Evolutionary conservation across 768 basidiomycete species (phyloP).

Genomic region (Neoboletus subvelutipes): DNA sequence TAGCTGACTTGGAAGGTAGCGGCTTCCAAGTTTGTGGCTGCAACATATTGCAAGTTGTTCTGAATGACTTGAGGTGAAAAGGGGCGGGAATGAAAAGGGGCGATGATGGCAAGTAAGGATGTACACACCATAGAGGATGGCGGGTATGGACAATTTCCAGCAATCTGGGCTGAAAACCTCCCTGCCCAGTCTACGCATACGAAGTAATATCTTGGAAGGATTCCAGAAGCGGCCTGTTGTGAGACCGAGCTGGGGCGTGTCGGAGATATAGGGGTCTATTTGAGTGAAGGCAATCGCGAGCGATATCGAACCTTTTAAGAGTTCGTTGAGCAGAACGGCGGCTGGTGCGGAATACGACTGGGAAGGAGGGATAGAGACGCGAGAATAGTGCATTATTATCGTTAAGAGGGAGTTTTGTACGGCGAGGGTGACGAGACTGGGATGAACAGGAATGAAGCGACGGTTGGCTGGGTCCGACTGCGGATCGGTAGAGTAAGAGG

Average conservation of each 20-base stretch:
- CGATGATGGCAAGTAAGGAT: neutral
- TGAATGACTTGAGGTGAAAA: constrained; percentile 61
- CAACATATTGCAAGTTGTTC: constrained; percentile 95
- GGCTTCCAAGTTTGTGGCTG: constrained; percentile 89
- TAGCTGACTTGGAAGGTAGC: constrained; percentile 97
- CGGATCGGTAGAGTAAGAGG: neutral
- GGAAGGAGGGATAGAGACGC: constrained; percentile 73
- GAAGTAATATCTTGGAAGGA: constrained; percentile 37
- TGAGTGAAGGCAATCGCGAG: constrained; percentile 77
- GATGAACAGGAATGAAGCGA: neutral
- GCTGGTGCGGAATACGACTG: constrained; percentile 88
- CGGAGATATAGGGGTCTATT: constrained; percentile 42
- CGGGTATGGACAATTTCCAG: constrained; percentile 97
- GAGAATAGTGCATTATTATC: constrained; percentile 96
- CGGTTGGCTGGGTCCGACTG: constrained; percentile 5
- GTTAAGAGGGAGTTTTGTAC: constrained; percentile 90
- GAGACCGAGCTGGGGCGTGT: constrained; percentile 31
- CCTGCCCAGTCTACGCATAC: constrained; percentile 55
- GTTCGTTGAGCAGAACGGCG: constrained; percentile 91
- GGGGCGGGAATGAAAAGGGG: constrained; percentile 8
- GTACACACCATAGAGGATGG: constrained; percentile 78
- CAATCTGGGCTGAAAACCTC: constrained; percentile 89
- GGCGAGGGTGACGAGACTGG: constrained; percentile 78
- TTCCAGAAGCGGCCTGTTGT: constrained; percentile 38
- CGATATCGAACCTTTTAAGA: constrained; percentile 89